These are phyloP conservation scores for Dichotomopilus funicola DNA, from an alignment of 2,329 filamentous ascomycete genomes.

Conservation along the genomic window DNA sequence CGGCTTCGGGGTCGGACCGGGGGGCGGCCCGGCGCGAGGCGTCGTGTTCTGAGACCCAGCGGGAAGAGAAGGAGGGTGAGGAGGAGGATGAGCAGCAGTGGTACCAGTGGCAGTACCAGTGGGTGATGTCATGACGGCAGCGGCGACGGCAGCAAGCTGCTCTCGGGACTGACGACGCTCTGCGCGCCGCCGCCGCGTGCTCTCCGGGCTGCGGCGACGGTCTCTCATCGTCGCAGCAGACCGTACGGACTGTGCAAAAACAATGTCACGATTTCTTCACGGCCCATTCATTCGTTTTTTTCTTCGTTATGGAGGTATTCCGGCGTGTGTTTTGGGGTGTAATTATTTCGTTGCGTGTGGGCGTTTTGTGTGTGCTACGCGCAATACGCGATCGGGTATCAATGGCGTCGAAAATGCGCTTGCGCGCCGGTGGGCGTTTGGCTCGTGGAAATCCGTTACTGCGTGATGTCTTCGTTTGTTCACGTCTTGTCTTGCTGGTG, in stretches of 20 bases:
- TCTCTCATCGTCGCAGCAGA: constrained; percentile 42
- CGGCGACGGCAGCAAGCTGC: constrained; percentile 28
- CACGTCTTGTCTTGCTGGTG: too few relatives aligned
- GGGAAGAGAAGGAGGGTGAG: too few relatives aligned
- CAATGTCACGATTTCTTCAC: constrained; percentile 11
- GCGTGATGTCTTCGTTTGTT: not conserved
- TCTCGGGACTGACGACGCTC: constrained; percentile 37
- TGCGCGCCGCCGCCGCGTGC: constrained; percentile 46
- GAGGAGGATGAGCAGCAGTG: too few relatives aligned
- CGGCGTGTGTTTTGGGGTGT: not conserved
- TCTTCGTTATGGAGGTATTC: not conserved
- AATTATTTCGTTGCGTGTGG: too few relatives aligned
- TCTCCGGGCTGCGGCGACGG: constrained; percentile 51
- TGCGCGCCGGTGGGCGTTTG: not conserved
- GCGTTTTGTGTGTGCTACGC: constrained; percentile 5
- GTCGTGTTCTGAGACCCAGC: too few relatives aligned
- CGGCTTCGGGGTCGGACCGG: not conserved
- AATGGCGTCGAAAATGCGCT: not conserved
- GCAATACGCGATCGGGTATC: constrained; percentile 4
- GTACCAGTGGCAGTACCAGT: not conserved
- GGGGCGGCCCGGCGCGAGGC: too few relatives aligned
- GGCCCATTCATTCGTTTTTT: constrained; percentile 19
- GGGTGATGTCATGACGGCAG: constrained; percentile 14
- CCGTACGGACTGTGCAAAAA: constrained; percentile 14
- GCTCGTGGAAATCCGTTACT: not conserved